These are phyloP conservation scores for Silene noctiflora DNA, from an alignment of 179 eudicot species.

Conservation along the genomic window DNA sequence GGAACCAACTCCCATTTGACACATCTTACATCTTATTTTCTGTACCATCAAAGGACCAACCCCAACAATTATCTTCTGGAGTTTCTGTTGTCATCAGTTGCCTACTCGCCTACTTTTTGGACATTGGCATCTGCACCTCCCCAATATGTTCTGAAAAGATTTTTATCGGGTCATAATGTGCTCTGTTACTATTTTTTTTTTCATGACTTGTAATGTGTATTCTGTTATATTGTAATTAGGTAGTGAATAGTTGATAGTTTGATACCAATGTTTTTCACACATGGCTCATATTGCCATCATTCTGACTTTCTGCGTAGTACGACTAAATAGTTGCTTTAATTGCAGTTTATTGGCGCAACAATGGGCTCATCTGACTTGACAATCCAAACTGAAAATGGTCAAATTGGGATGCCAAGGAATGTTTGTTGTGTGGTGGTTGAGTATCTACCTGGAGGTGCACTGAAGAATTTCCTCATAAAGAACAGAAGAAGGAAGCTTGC, in stretches of 20 bases:
- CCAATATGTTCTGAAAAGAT: not conserved
- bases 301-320: not conserved
- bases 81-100: not conserved
- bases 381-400: conserved; percentile 40
- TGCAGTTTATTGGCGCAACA: conserved; percentile 42
- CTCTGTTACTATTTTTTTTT: not conserved
- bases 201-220: not conserved
- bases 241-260: not conserved
- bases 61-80: not conserved
- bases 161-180: not conserved
- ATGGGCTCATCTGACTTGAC: conserved; percentile 39
- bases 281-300: not conserved
- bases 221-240: conserved; percentile 7
- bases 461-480: conserved; percentile 36
- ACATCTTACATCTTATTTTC: not conserved
- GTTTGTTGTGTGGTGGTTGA: conserved; percentile 41
- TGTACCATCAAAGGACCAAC: not conserved
- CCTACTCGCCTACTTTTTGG: not conserved
- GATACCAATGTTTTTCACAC: not conserved
- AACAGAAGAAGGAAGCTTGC: conserved; percentile 40
- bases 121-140: not conserved
- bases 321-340: not conserved
- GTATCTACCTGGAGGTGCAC: conserved; percentile 42
- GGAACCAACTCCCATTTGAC: not conserved
- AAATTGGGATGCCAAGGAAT: conserved; percentile 40